Evolutionary conservation across 2,329 filamentous ascomycete species (phyloP), one percentile per base, ranked within the genome.

Genomic region (Beauveria australis): DNA sequence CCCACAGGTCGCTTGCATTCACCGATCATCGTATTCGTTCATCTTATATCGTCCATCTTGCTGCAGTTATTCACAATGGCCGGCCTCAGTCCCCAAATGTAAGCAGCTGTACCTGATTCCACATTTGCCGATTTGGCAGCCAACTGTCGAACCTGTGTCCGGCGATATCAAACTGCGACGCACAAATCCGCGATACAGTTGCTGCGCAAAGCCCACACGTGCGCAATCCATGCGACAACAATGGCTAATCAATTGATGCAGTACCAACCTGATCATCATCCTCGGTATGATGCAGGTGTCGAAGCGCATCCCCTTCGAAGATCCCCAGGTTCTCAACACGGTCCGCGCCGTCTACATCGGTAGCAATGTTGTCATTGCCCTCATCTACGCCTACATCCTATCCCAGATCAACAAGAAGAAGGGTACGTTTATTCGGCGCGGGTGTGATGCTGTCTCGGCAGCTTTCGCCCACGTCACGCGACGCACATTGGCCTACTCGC

Each of bases 241-340:
- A 22, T 43, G 28, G 60, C 49, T 61, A 46, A 61, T 16, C 14
- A 47, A 40, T 57, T 59, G 10, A 44, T 64, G 67, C 76, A 96
- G 92, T 71, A 91, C 89, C 75, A 96, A 96, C 83, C 83, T 96
- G 75, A 81, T 91, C 80, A 92, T 96, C 87, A 92, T 96, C 79
- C 85, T 96, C 68, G 89, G 90, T 73, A 95, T 97, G 89, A 97
- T 97, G 91, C 93, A 97, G 83, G 89, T 96, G 64, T 89, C 92
- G 69, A 97, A 97, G 85, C 91, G 88, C 77, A 87, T 99, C 64
- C 91, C 92, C 53, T 96, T 97, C 71, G 93, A 97, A 33, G 88
- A 97, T 72, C 91, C 83, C 49, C 75, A 77, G 52, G 79, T 83
- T 22, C 80, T 85, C 67, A 84, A 82, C 72, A 69, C 75, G 37